A percentile compares a stretch with the other conserved stretches of the same genome.
Evolutionary conservation across 345 rosid species (phyloP).

Genomic region (Raphanus sativus): DNA sequence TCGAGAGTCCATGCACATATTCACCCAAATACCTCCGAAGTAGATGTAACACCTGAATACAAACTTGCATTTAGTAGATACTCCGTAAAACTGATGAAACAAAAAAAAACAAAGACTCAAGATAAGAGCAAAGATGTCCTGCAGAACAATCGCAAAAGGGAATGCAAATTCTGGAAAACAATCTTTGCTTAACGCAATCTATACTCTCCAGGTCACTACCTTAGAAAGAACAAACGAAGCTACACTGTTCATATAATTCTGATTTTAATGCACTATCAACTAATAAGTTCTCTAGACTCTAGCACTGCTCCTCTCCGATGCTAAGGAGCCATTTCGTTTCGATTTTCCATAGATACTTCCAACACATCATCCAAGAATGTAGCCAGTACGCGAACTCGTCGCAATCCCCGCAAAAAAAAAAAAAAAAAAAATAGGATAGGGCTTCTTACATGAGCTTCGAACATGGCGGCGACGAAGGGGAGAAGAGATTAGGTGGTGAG

Average conservation of each 20-base stretch:
- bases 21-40: constrained; percentile 99
- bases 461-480: constrained; percentile 59
- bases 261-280: constrained; percentile 2
- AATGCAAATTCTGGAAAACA: background rate
- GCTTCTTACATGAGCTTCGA: constrained; percentile 86
- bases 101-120: background rate
- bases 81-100: background rate
- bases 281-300: constrained; percentile 9
- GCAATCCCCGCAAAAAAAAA: constrained; percentile 22
- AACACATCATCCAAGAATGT: constrained; percentile 1
- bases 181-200: background rate
- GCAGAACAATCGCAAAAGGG: constrained; percentile 9
- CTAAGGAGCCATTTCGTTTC: constrained; percentile 10
- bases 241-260: background rate
- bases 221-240: background rate
- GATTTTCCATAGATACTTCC: background rate
- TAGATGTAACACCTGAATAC: constrained; percentile 82
- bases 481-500: constrained; percentile 12
- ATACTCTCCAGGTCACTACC: background rate
- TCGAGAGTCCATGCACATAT: constrained; percentile 92
- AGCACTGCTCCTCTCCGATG: constrained; percentile 3
- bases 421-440: background rate
- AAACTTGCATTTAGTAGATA: constrained; percentile 11
- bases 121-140: constrained; percentile 10
- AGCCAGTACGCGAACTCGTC: background rate